Percentiles rank a stretch among this genome's conserved stretches.
Conservation (phyloP, 495 filamentous ascomycete genomes). For the Eremomyces bilateralis region DNA sequence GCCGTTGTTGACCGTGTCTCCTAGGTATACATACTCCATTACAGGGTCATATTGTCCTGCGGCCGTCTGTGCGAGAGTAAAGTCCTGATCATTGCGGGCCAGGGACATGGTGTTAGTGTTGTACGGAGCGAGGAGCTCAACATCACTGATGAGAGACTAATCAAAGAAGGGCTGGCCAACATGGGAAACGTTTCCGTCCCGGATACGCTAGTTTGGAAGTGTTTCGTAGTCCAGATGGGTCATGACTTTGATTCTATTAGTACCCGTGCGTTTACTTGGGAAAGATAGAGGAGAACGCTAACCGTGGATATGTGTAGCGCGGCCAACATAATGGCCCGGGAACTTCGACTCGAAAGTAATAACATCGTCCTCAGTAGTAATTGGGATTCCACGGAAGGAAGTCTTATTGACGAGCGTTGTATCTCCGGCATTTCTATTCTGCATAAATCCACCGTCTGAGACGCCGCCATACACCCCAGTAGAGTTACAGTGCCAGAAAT, state of each 20-base stretch:
- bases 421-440: conserved; percentile 13
- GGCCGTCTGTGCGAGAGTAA: conserved; percentile 24
- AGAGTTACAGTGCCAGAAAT: conserved; percentile 36
- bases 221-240: too few relatives aligned
- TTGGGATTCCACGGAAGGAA: conserved; percentile 28
- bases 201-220: conserved; percentile 1
- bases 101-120: conserved; percentile 29
- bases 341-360: conserved; percentile 33
- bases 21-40: conserved; percentile 31
- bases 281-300: too few relatives aligned
- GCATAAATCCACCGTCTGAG: too few relatives aligned
- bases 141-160: conserved; percentile 30
- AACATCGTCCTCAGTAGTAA: conserved; percentile 31
- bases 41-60: too few relatives aligned
- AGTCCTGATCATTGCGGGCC: conserved; percentile 31
- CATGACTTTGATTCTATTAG: too few relatives aligned
- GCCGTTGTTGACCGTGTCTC: conserved; percentile 25
- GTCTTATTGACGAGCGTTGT: conserved; percentile 24
- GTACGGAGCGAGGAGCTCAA: conserved; percentile 34
- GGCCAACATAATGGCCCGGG: conserved; percentile 36
- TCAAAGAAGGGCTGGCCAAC: conserved; percentile 44
- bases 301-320: conserved; percentile 35
- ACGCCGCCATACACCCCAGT: conserved; percentile 33
- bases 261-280: too few relatives aligned
- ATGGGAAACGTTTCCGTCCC: conserved; percentile 21